Conservation (phyloP, 805 yeast species). For the Sugiyamaella mastotermitis region DNA sequence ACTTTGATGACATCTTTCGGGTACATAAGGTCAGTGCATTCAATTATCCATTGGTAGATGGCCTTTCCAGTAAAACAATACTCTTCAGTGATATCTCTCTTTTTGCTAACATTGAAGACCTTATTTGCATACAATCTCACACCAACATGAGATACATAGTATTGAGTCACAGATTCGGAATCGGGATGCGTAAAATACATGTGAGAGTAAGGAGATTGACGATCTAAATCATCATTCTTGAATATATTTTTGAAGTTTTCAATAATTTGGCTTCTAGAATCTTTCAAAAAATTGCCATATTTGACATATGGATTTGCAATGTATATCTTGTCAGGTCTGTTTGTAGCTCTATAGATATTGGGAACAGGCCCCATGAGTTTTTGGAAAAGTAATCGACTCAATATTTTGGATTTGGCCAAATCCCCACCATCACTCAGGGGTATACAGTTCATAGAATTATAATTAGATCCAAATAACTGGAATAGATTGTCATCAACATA, state of each 20-base stretch:
- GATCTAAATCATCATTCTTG: neutral
- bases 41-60: conserved; percentile 80
- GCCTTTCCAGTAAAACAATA: conserved; percentile 69
- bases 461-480: conserved; percentile 44
- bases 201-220: conserved; percentile 55
- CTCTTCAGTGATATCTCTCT: conserved; percentile 23
- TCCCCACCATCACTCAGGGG: conserved; percentile 64
- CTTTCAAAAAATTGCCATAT: conserved; percentile 2
- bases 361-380: conserved; percentile 60
- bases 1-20: conserved; percentile 19
- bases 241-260: neutral
- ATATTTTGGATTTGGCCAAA: conserved; percentile 54
- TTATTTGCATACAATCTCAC: conserved; percentile 50
- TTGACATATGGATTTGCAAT: neutral
- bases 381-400: conserved; percentile 59
- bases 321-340: conserved; percentile 38
- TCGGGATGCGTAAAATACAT: conserved; percentile 82
- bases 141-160: conserved; percentile 63
- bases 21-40: conserved; percentile 70
- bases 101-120: conserved; percentile 22
- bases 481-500: conserved; percentile 37
- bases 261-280: neutral
- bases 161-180: conserved; percentile 74
- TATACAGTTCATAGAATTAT: conserved; percentile 70
- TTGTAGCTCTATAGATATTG: conserved; percentile 61